phyloP scores from a whole-genome alignment of 2,329 filamentous ascomycete genomes.

The Colletotrichum kahawae region DNA sequence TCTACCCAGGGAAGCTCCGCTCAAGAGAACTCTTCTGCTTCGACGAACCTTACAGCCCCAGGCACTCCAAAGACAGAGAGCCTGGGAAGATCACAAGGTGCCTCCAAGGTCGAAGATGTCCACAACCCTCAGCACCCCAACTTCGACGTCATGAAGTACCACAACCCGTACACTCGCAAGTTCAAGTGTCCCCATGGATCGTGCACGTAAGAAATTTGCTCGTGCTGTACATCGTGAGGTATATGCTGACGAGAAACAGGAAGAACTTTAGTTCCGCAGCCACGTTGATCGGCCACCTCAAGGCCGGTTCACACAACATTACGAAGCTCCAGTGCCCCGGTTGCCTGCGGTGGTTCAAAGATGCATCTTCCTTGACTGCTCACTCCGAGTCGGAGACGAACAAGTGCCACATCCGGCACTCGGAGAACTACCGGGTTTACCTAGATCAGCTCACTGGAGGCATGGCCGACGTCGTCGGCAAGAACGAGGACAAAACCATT shows the following conservation, averaged over 20 bases:
- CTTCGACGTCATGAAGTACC: slow-evolving; percentile 56
- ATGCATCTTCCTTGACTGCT: slow-evolving; percentile 46
- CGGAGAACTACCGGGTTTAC: slow-evolving; percentile 41
- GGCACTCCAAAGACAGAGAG: background rate
- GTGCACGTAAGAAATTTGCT: slow-evolving; percentile 51
- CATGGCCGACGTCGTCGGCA: slow-evolving; percentile 37
- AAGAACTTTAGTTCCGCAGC: slow-evolving; percentile 41
- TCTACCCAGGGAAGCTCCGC: slow-evolving; percentile 29
- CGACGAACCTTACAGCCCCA: background rate
- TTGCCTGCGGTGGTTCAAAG: slow-evolving; percentile 47
- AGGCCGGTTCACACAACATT: slow-evolving; percentile 43
- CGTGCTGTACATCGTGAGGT: background rate
- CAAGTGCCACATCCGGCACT: slow-evolving; percentile 48
- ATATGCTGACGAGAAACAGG: slow-evolving; percentile 32
- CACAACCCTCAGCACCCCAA: slow-evolving; percentile 51
- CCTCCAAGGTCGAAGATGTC: slow-evolving; percentile 24
- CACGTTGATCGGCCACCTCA: slow-evolving; percentile 48
- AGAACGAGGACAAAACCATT: slow-evolving; percentile 36
- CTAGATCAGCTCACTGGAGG: slow-evolving; percentile 45
- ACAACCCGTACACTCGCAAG: slow-evolving; percentile 40
- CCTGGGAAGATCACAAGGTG: background rate
- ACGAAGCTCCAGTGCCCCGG: slow-evolving; percentile 46
- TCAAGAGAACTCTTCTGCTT: background rate
- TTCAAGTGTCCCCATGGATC: slow-evolving; percentile 59
- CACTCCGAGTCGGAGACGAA: slow-evolving; percentile 52